Evolutionary conservation across 495 filamentous ascomycete genomes (phyloP).

Genomic region (Penicillium tannophilum): DNA sequence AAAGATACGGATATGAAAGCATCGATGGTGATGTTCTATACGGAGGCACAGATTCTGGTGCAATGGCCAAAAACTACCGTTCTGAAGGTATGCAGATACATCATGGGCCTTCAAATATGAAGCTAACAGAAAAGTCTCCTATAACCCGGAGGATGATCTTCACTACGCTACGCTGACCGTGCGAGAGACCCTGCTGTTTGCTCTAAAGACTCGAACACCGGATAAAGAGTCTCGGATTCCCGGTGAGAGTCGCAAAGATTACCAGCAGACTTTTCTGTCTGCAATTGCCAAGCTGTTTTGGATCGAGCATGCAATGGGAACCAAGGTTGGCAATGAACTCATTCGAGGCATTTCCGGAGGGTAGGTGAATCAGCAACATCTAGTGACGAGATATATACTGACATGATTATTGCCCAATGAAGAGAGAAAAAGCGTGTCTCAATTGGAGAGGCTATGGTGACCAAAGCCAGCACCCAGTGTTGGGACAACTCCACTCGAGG

Average conservation of each 20-base stretch:
- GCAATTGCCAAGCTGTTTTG: conserved; percentile 78
- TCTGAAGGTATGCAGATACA: conserved; percentile 46
- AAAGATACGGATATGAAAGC: conserved; percentile 62
- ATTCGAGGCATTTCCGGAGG: conserved; percentile 72
- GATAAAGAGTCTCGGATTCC: conserved; percentile 58
- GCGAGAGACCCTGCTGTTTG: conserved; percentile 69
- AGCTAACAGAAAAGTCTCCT: conserved; percentile 43
- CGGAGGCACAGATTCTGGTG: conserved; percentile 60
- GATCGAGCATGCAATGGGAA: conserved; percentile 69
- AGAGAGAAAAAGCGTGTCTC: conserved; percentile 70
- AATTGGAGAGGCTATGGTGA: conserved; percentile 70
- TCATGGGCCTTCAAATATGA: not conserved
- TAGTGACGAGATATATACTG: not conserved
- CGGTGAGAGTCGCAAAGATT: conserved; percentile 62
- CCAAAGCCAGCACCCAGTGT: conserved; percentile 62
- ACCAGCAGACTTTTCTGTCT: conserved; percentile 65
- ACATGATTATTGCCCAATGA: not conserved
- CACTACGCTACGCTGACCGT: conserved; percentile 77
- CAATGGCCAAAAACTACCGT: conserved; percentile 66
- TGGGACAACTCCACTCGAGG: conserved; percentile 73
- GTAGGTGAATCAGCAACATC: not conserved
- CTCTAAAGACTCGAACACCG: conserved; percentile 68
- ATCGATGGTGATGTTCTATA: conserved; percentile 66
- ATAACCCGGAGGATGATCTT: conserved; percentile 74
- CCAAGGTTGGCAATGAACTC: conserved; percentile 67